A percentile compares a stretch with the other conserved stretches of the same genome.
Conservation (phyloP, 225 moss, liverwort and hornwort genomes). For the Physcomitrium patens region DNA sequence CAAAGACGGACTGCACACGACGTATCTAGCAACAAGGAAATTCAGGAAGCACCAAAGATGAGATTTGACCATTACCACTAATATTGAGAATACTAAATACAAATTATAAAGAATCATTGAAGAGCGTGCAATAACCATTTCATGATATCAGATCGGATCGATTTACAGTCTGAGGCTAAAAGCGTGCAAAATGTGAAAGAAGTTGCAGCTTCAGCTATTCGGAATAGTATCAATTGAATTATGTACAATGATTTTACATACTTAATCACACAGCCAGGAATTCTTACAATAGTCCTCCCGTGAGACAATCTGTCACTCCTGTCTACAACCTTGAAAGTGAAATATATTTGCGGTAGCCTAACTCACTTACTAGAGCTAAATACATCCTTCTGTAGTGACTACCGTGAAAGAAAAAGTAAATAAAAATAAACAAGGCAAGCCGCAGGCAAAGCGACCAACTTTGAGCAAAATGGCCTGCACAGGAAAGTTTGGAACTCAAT, state of each 20-base stretch:
- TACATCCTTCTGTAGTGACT: not conserved
- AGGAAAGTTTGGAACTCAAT: constrained; percentile 7
- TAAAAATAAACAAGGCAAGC: not conserved
- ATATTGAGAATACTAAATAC: too few species aligned
- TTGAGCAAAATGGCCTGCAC: constrained; percentile 2
- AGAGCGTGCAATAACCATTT: not conserved
- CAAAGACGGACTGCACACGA: too few species aligned
- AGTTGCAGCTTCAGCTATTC: not conserved
- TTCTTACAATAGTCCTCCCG: not conserved
- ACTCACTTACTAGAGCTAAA: not conserved
- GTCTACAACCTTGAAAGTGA: constrained; percentile 14
- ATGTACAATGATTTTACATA: constrained; percentile 44
- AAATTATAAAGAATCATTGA: too few species aligned
- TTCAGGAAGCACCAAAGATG: too few species aligned
- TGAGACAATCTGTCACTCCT: not conserved
- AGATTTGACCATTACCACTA: too few species aligned
- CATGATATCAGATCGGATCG: not conserved
- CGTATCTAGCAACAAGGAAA: too few species aligned
- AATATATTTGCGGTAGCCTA: not conserved
- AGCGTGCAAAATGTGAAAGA: not conserved
- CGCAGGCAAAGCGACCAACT: not conserved
- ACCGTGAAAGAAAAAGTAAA: too few species aligned
- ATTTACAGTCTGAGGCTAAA: not conserved
- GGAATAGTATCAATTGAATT: constrained; percentile 29
- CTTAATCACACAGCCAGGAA: constrained; percentile 22